A percentile compares a stretch with the other conserved stretches of the same genome.
phyloP scores from a whole-genome alignment of 148 eudicot genomes.

The Arctostaphylos glauca region DNA sequence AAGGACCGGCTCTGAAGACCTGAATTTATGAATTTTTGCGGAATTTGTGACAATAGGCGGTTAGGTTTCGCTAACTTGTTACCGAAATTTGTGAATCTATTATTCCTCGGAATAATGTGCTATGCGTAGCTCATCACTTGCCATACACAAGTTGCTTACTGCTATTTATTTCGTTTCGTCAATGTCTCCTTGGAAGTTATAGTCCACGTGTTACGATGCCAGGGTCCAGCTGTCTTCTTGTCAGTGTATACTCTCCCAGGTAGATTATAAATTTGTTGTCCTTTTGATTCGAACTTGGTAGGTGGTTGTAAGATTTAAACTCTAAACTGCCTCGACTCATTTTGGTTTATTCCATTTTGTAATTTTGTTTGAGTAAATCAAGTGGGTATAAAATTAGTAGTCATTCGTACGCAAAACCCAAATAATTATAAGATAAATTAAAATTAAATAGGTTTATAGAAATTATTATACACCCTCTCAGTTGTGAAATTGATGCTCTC shows the following conservation, averaged over 20 bases:
- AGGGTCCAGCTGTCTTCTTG: not conserved
- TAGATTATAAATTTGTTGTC: not conserved
- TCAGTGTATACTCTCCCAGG: not conserved
- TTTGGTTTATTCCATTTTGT: not conserved
- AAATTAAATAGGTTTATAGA: not conserved
- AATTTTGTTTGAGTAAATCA: not conserved
- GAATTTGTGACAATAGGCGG: not conserved
- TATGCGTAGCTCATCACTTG: not conserved
- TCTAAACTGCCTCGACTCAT: not conserved
- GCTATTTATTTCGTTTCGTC: not conserved
- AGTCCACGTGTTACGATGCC: not conserved
- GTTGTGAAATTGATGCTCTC: not conserved
- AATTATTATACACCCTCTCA: not conserved
- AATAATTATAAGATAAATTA: not conserved
- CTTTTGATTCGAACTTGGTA: not conserved
- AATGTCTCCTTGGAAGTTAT: not conserved
- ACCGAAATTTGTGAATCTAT: not conserved
- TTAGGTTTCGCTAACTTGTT: not conserved
- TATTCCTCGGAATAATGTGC: not conserved
- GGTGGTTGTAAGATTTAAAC: not conserved
- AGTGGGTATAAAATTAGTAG: not conserved
- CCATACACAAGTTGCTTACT: not conserved
- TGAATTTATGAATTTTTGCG: not conserved
- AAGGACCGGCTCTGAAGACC: not conserved
- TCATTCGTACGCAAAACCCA: not conserved